A percentile compares a stretch with the other conserved stretches of the same genome.
Conservation (phyloP, 345 rosid genomes). For the Populus deltoides region DNA sequence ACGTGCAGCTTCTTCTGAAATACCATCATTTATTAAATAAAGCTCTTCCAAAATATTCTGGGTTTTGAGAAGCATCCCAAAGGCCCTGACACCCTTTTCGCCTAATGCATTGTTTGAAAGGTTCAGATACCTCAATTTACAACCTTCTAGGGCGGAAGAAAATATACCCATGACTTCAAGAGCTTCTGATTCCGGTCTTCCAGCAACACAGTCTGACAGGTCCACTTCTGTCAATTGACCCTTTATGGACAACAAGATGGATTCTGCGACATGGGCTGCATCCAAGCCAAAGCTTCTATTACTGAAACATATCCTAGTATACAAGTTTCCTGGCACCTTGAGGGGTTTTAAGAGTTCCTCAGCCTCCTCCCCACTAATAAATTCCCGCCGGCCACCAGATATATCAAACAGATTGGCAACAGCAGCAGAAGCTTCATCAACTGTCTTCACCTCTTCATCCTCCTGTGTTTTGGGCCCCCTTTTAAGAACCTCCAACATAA, state of each 20-base stretch:
- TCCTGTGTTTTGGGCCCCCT: conserved; percentile 48
- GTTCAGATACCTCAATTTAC: conserved; percentile 61
- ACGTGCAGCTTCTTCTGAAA: conserved; percentile 87
- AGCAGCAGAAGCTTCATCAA: conserved; percentile 25
- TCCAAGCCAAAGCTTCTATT: conserved; percentile 83
- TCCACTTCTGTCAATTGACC: conserved; percentile 76
- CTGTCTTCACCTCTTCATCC: conserved; percentile 26
- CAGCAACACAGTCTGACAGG: conserved; percentile 85
- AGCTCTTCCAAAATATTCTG: conserved; percentile 73
- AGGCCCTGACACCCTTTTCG: conserved; percentile 89
- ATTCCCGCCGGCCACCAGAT: conserved; percentile 66
- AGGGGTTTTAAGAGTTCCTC: conserved; percentile 71
- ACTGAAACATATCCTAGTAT: conserved; percentile 85
- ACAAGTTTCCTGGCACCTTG: conserved; percentile 61
- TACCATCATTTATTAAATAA: conserved; percentile 83
- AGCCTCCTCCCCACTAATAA: conserved; percentile 77
- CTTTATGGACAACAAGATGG: conserved; percentile 66
- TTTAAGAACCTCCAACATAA: conserved; percentile 77
- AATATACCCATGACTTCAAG: conserved; percentile 82
- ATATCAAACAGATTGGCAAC: conserved; percentile 61
- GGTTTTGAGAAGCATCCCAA: conserved; percentile 64
- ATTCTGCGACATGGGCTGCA: conserved; percentile 75
- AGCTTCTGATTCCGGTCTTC: conserved; percentile 86
- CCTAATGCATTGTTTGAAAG: conserved; percentile 92
- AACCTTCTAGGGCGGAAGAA: conserved; percentile 68